Evolutionary conservation across 345 rosid genomes (phyloP).

Genomic region (Xanthoceras sorbifolium): DNA sequence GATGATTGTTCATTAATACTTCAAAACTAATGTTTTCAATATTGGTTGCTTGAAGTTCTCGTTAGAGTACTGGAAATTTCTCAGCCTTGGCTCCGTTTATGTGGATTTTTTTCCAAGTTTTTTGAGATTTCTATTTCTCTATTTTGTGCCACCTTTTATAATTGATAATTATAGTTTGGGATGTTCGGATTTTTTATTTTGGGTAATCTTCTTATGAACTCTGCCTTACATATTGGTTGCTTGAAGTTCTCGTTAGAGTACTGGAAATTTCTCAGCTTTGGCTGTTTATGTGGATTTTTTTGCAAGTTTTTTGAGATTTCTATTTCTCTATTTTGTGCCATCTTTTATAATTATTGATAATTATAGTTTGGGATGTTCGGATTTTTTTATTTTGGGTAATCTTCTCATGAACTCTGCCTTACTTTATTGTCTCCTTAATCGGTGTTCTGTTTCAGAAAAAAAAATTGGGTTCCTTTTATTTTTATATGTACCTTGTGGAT

Average conservation of each 20-base stretch:
- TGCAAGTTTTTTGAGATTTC: background rate
- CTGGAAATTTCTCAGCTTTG: background rate
- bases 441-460: background rate
- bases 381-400: background rate
- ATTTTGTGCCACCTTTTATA: background rate
- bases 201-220: background rate
- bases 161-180: background rate
- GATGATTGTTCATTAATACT: background rate
- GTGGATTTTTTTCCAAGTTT: background rate
- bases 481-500: too few relatives aligned
- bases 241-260: background rate
- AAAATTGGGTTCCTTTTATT: too few relatives aligned
- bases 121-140: background rate
- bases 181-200: background rate
- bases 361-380: background rate
- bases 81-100: background rate
- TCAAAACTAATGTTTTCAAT: background rate
- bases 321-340: background rate
- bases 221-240: background rate
- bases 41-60: background rate
- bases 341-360: background rate
- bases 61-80: background rate
- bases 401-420: background rate
- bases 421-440: background rate
- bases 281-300: background rate